Evolutionary conservation across 805 yeast species (phyloP).

Genomic region (Yarrowia osloensis): DNA sequence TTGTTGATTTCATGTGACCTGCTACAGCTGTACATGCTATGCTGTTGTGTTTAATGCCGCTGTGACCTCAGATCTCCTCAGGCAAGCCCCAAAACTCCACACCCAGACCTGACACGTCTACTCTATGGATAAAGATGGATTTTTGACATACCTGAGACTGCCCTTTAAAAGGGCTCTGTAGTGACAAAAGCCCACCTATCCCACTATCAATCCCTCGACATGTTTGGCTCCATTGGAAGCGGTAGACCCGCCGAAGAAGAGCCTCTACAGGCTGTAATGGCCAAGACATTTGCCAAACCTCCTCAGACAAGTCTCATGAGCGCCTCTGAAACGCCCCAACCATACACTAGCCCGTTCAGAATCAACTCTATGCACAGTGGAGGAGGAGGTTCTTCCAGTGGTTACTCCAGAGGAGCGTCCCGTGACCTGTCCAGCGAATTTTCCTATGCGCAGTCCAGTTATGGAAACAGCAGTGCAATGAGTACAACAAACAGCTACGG

Average conservation of each 20-base stretch:
- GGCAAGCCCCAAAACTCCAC: background rate
- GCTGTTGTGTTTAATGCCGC: too few species aligned
- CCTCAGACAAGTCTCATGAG: background rate
- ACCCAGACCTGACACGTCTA: background rate
- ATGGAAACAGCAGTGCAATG: constrained; percentile 1
- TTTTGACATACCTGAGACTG: background rate
- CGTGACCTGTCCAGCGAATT: background rate
- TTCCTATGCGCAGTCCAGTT: constrained; percentile 5
- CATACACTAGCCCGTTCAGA: background rate
- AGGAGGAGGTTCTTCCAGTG: background rate
- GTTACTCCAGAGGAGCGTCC: constrained; percentile 7
- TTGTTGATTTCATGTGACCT: too few species aligned
- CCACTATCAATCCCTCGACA: background rate
- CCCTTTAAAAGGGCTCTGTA: background rate
- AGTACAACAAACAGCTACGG: background rate
- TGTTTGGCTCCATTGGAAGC: constrained; percentile 20
- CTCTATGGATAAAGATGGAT: background rate
- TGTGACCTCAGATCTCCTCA: background rate
- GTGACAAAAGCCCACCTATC: background rate
- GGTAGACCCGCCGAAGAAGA: constrained; percentile 6
- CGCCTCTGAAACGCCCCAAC: background rate
- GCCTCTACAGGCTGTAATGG: background rate
- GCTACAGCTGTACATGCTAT: background rate
- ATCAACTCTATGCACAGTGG: constrained; percentile 21
- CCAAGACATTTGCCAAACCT: constrained; percentile 8